Base-by-base conservation (phyloP, 352 stramenopile genomes). In the Pilasporangium apinafurcum region DNA sequence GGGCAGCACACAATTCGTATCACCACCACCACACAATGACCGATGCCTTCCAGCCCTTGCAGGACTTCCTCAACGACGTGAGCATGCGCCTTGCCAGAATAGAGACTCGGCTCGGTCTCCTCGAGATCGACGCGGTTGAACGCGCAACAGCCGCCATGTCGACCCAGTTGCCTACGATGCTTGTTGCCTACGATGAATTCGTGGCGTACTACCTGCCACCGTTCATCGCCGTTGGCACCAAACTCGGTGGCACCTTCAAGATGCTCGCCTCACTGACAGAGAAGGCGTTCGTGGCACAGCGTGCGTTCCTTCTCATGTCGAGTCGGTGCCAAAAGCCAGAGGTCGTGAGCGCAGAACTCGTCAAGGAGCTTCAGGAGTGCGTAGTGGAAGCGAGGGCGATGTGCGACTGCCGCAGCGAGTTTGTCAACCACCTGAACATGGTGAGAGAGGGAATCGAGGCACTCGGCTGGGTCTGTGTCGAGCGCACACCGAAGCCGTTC, bases 141-240 rank as follows among this genome's bases (percentile, higher is more conserved):
- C n/a, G 12, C n/a, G 30, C n/a, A 12, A n/a, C 41, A 10, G 25
- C 41, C 8, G 14, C 41, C 12, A 29, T 44, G 8, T 24, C 37
- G 20, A 2, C 25, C 7, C n/a, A 53, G 25, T n/a, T 59, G 13
- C 34, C 56, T 31, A 53, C 54, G 25, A 25, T 38, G 60, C 32
- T 86, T 62, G 25, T 25, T 8, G 78, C 80, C 14, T 95, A 81
- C 52, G 78, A 95, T 48, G 66, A 65, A 37, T 81, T 84, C 56
- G 37, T 67, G 3, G 38, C 56, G 37, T 46, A 34, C 13, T 40
- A 56, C n/a, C 56, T 94, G 20, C 43, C 65, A n/a, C 75, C 76
- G n/a, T 81, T 91, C 35, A 53, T 72, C 9, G 48, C 63, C 16
- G 52, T 62, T 6, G 76, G 65, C 30, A 46, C 68, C 48, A 66